Percentiles rank a stretch among this genome's conserved stretches.
Evolutionary conservation across 1,284 basidiomycete genomes (phyloP).

Genomic region (Veloboletus limbatus): DNA sequence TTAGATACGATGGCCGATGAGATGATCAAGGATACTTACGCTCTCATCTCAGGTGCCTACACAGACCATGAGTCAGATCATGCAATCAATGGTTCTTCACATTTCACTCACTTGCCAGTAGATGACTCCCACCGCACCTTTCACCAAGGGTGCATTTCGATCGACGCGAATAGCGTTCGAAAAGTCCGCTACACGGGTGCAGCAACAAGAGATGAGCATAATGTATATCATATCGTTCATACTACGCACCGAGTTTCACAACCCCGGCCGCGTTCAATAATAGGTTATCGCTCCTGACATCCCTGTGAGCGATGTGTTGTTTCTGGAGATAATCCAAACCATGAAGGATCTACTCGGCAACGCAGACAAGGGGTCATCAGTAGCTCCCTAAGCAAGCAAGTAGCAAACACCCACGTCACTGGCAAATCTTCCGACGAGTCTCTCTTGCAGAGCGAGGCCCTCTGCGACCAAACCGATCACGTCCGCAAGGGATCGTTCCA

Average conservation of each 20-base stretch:
- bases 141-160: conserved; percentile 44
- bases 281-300: conserved; percentile 77
- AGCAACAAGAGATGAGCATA: conserved; percentile 8
- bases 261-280: conserved; percentile 63
- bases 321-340: conserved; percentile 63
- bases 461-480: conserved; percentile 59
- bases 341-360: conserved; percentile 47
- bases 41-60: conserved; percentile 63
- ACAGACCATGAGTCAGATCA: conserved; percentile 11
- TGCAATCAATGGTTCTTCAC: neutral
- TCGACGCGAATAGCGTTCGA: conserved; percentile 64
- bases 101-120: conserved; percentile 61
- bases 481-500: conserved; percentile 80
- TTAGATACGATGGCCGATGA: conserved; percentile 1
- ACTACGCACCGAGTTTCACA: conserved; percentile 67
- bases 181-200: conserved; percentile 60
- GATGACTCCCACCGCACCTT: conserved; percentile 62
- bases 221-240: neutral
- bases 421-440: conserved; percentile 65
- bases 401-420: conserved; percentile 56
- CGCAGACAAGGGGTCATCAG: neutral
- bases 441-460: conserved; percentile 61
- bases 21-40: conserved; percentile 38
- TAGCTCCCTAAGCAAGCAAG: conserved; percentile 1
- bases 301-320: conserved; percentile 69